Evolutionary conservation across 805 yeast species (phyloP).

Genomic region (Metschnikowia dekortorum): DNA sequence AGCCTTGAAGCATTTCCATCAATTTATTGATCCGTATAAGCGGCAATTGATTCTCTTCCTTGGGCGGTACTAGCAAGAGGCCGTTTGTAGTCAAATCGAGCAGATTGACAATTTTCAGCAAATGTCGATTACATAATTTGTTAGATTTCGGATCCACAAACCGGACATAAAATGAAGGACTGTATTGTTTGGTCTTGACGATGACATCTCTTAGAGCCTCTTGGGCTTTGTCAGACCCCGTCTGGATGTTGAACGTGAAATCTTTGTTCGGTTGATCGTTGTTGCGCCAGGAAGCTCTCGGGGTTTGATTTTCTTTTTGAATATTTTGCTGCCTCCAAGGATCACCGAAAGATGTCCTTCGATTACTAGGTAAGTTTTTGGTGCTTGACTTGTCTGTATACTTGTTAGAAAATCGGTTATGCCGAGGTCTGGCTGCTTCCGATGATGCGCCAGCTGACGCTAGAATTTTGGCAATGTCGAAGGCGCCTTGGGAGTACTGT

Average conservation of each 20-base stretch:
- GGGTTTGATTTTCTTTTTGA: background rate
- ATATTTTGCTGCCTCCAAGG: background rate
- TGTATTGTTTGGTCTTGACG: conserved; percentile 16
- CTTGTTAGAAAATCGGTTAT: background rate
- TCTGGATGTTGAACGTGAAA: conserved; percentile 19
- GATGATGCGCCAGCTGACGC: background rate
- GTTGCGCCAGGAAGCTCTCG: background rate
- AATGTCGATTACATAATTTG: conserved; percentile 18
- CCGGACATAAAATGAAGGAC: conserved; percentile 23
- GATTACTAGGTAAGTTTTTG: background rate
- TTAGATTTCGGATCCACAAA: conserved; percentile 23
- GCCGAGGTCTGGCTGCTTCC: background rate
- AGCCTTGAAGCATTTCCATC: conserved; percentile 31
- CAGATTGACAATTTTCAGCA: conserved; percentile 31
- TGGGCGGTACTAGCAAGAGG: conserved; percentile 18
- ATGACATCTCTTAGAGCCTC: conserved; percentile 25
- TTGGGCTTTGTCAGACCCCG: conserved; percentile 27
- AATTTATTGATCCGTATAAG: conserved; percentile 24
- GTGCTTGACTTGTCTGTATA: background rate
- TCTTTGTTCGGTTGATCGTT: background rate
- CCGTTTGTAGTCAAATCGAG: conserved; percentile 26
- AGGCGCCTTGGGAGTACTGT: background rate
- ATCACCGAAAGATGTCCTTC: background rate
- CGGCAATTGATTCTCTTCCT: conserved; percentile 20
- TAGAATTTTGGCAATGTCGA: background rate